A percentile compares a stretch with the other conserved stretches of the same genome.
Evolutionary conservation across 2,329 filamentous ascomycete genomes (phyloP).

Genomic region (Trichoderma gracile): DNA sequence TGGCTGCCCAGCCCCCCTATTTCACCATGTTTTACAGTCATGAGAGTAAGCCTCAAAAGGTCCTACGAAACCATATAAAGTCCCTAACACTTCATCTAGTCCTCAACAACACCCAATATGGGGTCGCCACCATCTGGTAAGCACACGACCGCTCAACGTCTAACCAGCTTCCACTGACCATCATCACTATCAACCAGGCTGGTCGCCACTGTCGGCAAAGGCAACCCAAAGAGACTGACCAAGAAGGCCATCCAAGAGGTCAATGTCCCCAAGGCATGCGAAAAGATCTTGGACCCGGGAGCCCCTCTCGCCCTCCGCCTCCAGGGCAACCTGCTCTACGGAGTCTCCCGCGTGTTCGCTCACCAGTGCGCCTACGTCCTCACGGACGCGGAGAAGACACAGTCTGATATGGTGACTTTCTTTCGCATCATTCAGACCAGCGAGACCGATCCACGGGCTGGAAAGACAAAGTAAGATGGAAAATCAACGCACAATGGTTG

Average conservation of each 20-base stretch:
- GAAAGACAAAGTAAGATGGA: slow-evolving; percentile 66
- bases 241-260: slow-evolving; percentile 87
- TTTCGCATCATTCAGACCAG: slow-evolving; percentile 55
- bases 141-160: slow-evolving; percentile 29
- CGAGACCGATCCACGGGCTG: slow-evolving; percentile 68
- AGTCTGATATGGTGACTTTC: slow-evolving; percentile 70
- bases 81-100: slow-evolving; percentile 50
- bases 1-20: background rate
- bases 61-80: no score
- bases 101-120: slow-evolving; percentile 82
- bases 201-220: slow-evolving; percentile 83
- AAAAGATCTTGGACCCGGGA: slow-evolving; percentile 78
- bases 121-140: slow-evolving; percentile 92
- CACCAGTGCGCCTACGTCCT: slow-evolving; percentile 89
- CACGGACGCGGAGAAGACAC: slow-evolving; percentile 73
- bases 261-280: slow-evolving; percentile 81
- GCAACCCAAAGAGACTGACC: slow-evolving; percentile 70
- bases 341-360: slow-evolving; percentile 79
- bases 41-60: slow-evolving; percentile 64
- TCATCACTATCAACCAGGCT: slow-evolving; percentile 63
- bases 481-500: background rate
- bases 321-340: slow-evolving; percentile 85
- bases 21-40: slow-evolving; percentile 88
- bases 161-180: background rate
- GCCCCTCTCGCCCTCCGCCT: slow-evolving; percentile 87